Base-by-base conservation (phyloP, 2,329 filamentous ascomycete genomes). In the Escovopsis sp. region DNA sequence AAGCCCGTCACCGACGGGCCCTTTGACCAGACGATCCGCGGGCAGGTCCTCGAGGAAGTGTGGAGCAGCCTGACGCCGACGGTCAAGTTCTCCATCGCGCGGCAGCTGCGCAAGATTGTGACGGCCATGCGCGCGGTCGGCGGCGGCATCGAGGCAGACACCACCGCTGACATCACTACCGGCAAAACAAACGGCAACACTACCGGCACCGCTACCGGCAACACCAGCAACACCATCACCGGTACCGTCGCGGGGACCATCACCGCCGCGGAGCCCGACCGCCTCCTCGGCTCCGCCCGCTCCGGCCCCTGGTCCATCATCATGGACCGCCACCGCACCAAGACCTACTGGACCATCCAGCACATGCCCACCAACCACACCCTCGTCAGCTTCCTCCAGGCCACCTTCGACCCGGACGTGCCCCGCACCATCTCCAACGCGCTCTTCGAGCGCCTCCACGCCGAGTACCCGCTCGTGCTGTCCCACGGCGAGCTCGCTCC, bases 271-370 rank as follows among this genome's bases (percentile, higher is more conserved):
- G 21, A n/a, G n/a, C n/a, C n/a, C 21, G 21, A 23, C 21, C 21
- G 23, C 5, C 16, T 29, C n/a, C 26, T 49, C n/a, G 43, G 50
- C 8, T 44, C 48, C 5, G 44, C 39, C 2, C n/a, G 19, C 3
- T 35, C 41, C 3, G 44, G 42, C 6, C 14, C 29, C 7, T 48
- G 44, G 33, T 45, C 41, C 5, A 35, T 55, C 3, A 29, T 55
- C 4, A 33, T 53, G 5, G 50, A 55, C 31, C 47, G 47, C 33
- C 49, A 53, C 27, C 35, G 38, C 11, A 39, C 39, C 0, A 47
- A 45, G 27, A 53, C 49, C 2, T 50, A 54, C 36, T 55, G 49
- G 41, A 46, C 47, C 2, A 43, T 55, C 11, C 44, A 46, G 5
- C 13, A n/a, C 10, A 5, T 27, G 4, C 42, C 45, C 1, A 42